Evolutionary conservation across 768 basidiomycete genomes (phyloP), one percentile per base, ranked within the genome.

Genomic region (Hysterangium stoloniferum): DNA sequence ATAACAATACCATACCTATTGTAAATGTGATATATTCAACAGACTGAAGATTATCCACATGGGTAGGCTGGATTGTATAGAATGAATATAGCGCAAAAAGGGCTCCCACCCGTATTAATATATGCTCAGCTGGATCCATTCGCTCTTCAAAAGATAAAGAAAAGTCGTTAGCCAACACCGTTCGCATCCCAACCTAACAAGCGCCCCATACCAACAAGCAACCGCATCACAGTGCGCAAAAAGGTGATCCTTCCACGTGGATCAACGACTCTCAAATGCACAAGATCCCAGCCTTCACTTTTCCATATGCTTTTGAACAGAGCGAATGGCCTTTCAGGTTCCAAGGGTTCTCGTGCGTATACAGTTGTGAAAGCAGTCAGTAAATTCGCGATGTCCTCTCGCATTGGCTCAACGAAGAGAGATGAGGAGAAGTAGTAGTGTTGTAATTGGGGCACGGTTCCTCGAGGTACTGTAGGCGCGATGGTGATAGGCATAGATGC

Each of bases 401-500:
- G 76, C 19, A 86, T 69, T 12, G 78, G 68, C 17, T 75, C 65
- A 7, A 87, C 78, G 63, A 82, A 91, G 20, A 83, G 59, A 0
- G 84, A 85, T 3, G 86, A 89, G 0, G 86, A 84, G 61, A 87
- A 91, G 63, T 84, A 90, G 17, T 72, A 69, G 1, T 85, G 86
- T 58, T 89, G 87, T 8, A 90, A 65, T 33, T 76, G 66, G 54
- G 82, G 63, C 20, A 80, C 77, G 9, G 52, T 32, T 15, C 86
- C 84, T 12, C 82, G 76, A 43, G 66, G 58, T 12, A 73, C 69
- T 19, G 82, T 78, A 17, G 82, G 78, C 15, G 79, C 71, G 25
- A 82, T 76, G 7, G 69, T 58, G 48, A 75, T 58, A 8, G 71
- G 68, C 71, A 74, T 72, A 52, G 20, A n/a, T 19, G 20, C 7